A percentile compares a stretch with the other conserved stretches of the same genome.
phyloP scores from a whole-genome alignment of 345 rosid genomes.

The Tarenaya hassleriana region DNA sequence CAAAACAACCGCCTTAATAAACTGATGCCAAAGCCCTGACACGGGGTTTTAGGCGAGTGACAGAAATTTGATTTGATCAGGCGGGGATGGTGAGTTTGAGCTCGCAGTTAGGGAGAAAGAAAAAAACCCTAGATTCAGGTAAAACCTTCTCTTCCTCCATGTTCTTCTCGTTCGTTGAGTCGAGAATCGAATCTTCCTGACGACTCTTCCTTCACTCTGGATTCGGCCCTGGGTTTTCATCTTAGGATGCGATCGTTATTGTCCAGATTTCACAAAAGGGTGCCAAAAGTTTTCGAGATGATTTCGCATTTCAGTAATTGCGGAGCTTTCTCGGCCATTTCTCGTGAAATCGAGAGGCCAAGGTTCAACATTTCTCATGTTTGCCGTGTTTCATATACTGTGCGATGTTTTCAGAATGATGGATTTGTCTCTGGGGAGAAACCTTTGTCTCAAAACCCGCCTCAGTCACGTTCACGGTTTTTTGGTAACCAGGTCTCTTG shows the following conservation, averaged over 20 bases:
- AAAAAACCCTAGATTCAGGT: background rate
- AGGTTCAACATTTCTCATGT: conserved; percentile 30
- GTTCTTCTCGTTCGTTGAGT: background rate
- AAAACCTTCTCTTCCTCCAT: background rate
- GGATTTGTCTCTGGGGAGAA: conserved; percentile 23
- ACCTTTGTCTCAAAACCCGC: conserved; percentile 18
- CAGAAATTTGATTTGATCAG: background rate
- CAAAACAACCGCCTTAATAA: too few species aligned
- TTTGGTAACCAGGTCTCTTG: conserved; percentile 35
- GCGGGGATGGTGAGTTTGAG: conserved; percentile 8
- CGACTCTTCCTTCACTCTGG: conserved; percentile 6
- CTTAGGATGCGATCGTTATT: conserved; percentile 35
- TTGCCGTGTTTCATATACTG: conserved; percentile 24
- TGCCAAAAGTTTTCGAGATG: conserved; percentile 28
- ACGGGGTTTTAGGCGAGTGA: conserved; percentile 16
- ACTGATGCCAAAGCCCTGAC: background rate
- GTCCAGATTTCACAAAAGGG: conserved; percentile 23
- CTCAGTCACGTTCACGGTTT: conserved; percentile 24
- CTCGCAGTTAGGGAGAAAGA: background rate
- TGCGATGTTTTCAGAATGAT: conserved; percentile 29
- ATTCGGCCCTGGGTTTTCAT: background rate
- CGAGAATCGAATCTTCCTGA: background rate
- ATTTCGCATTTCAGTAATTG: conserved; percentile 28
- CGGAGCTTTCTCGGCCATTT: conserved; percentile 25
- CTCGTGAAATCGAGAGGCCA: conserved; percentile 20